Evolutionary conservation across 164 flowering plant genomes (phyloP).

Genomic region (Nelumbo lutea): DNA sequence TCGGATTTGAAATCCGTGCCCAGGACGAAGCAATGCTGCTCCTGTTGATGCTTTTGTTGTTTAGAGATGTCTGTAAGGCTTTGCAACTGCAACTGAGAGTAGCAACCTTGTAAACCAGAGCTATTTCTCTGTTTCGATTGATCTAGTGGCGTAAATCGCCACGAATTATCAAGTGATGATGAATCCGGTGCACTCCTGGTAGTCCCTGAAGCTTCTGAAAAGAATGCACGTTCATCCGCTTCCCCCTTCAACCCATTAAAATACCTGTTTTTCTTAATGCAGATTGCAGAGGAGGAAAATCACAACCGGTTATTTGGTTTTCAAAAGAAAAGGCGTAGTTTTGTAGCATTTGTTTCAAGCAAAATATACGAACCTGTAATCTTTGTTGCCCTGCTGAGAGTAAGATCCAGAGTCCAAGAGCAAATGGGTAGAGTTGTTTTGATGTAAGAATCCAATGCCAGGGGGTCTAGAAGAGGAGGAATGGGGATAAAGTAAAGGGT

Average conservation of each 20-base stretch:
- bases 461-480: conserved; percentile 34
- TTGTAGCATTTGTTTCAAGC: neutral
- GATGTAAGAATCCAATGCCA: conserved; percentile 23
- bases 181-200: conserved; percentile 36
- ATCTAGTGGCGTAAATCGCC: conserved; percentile 37
- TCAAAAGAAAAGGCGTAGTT: no score
- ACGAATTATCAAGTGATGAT: conserved; percentile 39
- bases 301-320: neutral
- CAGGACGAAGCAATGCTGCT: conserved; percentile 23
- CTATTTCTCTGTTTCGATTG: conserved; percentile 31
- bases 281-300: neutral
- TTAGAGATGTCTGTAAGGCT: conserved; percentile 9
- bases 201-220: conserved; percentile 44
- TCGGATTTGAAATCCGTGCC: conserved; percentile 29
- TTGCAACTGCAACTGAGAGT: conserved; percentile 31
- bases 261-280: conserved; percentile 22
- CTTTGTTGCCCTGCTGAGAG: conserved; percentile 25
- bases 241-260: conserved; percentile 41
- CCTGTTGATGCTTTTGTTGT: conserved; percentile 10
- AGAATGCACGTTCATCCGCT: conserved; percentile 47
- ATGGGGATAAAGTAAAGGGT: conserved; percentile 23
- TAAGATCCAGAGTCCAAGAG: conserved; percentile 32
- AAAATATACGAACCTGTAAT: conserved; percentile 40
- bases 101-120: conserved; percentile 29
- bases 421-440: conserved; percentile 27